Evolutionary conservation across 23 red algal genomes (phyloP), one percentile per base, ranked within the genome.

Genomic region (Gracilaria caudata): DNA sequence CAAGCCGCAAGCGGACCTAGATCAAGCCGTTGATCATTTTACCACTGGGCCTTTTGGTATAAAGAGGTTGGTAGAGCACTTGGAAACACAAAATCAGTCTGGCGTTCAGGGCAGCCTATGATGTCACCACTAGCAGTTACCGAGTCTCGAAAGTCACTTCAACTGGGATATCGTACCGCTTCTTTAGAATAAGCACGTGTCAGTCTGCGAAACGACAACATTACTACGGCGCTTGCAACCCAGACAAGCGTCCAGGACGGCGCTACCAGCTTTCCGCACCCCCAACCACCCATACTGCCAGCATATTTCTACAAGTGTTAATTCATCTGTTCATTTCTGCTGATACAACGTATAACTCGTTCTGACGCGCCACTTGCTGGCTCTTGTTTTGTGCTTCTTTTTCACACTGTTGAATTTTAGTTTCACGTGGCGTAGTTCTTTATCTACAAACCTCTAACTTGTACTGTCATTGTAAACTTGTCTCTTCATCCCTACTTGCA

Each of bases 11-110:
- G 82, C 82, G 14, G 72, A 44, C 46, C 49, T 59, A 5, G 65
- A 73, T 14, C 13, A 73, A 24, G 65, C 64, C 10, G 41, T 86
- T 7, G 82, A 86, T 39, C 65, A 86, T 11, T 86, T 86, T 44
- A 74, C 82, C 17, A 86, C 44, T 30, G 82, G 82, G 3, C 82
- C 82, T 2, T 86, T 86, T 70, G 82, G 82, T 59, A 49, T 44
- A 5, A 86, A 76, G 26, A 32, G 82, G 34, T 30, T 86, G 17
- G 65, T 73, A 7, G 82, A 86, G 44, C 63, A 58, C 38, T 41
- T 86, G 64, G 51, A 86, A 39, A 36, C 60, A 28, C 56, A 75
- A 49, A 43, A 40, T 24, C 24, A 23, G 25, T 43, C 70, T 0
- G 70, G 40, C 4, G 61, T 66, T 19, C 3, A 16, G 29, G 61